Evolutionary conservation across 148 eudicot genomes (phyloP).

Genomic region (Cornus kousa): DNA sequence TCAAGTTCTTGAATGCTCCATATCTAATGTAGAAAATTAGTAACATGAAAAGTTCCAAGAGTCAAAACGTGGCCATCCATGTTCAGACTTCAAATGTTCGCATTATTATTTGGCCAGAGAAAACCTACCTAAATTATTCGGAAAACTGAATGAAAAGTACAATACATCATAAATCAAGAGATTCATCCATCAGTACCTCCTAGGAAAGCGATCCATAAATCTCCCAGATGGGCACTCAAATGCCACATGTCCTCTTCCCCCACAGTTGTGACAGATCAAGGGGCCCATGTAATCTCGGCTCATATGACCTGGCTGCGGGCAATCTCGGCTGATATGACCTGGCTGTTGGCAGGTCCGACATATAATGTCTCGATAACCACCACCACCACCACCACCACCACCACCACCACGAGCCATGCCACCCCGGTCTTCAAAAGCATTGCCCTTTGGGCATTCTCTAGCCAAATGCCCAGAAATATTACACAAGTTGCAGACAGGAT

Average conservation of each 20-base stretch:
- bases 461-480: slow-evolving; percentile 78
- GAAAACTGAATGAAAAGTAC: no score
- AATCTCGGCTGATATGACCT: slow-evolving; percentile 95
- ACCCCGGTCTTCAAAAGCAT: slow-evolving; percentile 42
- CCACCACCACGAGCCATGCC: slow-evolving; percentile 37
- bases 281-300: slow-evolving; percentile 23
- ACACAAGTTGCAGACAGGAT: slow-evolving; percentile 87
- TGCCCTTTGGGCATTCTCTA: slow-evolving; percentile 70
- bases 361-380: slow-evolving; percentile 59
- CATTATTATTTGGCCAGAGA: no score
- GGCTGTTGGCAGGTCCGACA: slow-evolving; percentile 82
- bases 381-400: slow-evolving; percentile 44
- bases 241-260: slow-evolving; percentile 89
- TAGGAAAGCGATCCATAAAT: slow-evolving; percentile 67
- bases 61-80: no score
- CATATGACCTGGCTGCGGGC: slow-evolving; percentile 42
- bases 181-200: slow-evolving; percentile 58
- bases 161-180: not conserved
- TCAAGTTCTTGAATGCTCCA: no score
- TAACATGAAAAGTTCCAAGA: no score
- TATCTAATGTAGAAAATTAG: no score
- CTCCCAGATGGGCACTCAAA: slow-evolving; percentile 82
- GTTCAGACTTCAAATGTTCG: no score
- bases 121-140: no score
- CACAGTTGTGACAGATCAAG: slow-evolving; percentile 89